These are phyloP conservation scores for Daedaleopsis sinensis DNA, from an alignment of 768 basidiomycete genomes.

Conservation along the genomic window DNA sequence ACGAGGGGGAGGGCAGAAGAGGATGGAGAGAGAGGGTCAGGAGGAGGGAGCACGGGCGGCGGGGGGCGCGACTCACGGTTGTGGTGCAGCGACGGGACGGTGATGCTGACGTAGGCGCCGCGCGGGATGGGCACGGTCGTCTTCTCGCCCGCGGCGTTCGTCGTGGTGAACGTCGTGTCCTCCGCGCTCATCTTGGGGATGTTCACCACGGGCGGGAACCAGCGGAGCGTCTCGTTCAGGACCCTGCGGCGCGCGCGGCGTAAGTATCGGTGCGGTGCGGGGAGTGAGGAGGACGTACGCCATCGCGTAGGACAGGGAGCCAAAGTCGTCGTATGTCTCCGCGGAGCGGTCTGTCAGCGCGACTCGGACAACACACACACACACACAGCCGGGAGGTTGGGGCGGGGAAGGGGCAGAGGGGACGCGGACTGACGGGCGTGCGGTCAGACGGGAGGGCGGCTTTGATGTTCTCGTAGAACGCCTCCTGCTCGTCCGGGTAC, in stretches of 20 bases:
- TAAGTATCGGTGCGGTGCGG: background rate
- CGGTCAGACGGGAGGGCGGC: slow-evolving; percentile 27
- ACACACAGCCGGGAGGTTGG: too few relatives aligned
- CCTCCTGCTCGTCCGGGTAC: slow-evolving; percentile 43
- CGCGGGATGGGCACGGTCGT: slow-evolving; percentile 29
- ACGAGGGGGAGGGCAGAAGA: background rate
- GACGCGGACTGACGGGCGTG: too few relatives aligned
- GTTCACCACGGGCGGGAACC: slow-evolving; percentile 33
- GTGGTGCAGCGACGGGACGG: slow-evolving; percentile 35
- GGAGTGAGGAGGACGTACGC: slow-evolving; percentile 25
- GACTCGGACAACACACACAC: too few relatives aligned
- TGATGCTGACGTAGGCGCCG: slow-evolving; percentile 29
- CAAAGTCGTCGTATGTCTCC: slow-evolving; percentile 35
- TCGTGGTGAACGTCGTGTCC: slow-evolving; percentile 30
- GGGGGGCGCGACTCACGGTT: slow-evolving; percentile 35
- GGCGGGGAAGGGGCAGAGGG: too few relatives aligned
- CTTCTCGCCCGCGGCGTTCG: slow-evolving; percentile 30
- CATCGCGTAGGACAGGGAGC: slow-evolving; percentile 19
- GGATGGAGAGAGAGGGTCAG: too few relatives aligned
- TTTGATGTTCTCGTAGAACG: slow-evolving; percentile 36
- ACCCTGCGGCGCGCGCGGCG: slow-evolving; percentile 22
- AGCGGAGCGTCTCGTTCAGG: slow-evolving; percentile 38
- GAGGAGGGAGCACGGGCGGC: too few relatives aligned
- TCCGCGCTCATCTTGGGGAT: slow-evolving; percentile 33
- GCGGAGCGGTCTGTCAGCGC: too few relatives aligned